Percentiles rank a stretch among this genome's conserved stretches.
These are phyloP conservation scores for Pyrus pyrifolia DNA, from an alignment of 306 rosid species.

Conservation along the genomic window DNA sequence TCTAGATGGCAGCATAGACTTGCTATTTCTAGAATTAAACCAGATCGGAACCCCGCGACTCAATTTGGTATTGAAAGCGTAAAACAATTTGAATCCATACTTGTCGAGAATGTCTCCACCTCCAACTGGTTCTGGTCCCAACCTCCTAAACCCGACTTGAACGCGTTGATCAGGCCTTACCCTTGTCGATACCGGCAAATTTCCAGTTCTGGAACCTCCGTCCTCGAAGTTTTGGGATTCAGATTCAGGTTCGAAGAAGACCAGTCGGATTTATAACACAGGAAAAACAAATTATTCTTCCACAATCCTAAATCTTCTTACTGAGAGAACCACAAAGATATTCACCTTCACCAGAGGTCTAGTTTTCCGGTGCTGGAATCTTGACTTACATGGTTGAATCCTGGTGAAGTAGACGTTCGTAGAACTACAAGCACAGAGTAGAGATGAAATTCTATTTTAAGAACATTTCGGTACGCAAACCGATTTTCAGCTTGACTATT, in stretches of 20 bases:
- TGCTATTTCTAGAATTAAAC: conserved; percentile 60
- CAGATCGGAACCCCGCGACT: conserved; percentile 74
- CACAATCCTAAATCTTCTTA: too few relatives aligned
- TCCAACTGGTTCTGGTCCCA: conserved; percentile 89
- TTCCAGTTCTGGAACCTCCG: conserved; percentile 51
- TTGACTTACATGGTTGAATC: too few relatives aligned
- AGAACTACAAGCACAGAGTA: too few relatives aligned
- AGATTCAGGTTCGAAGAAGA: background rate
- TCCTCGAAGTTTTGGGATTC: conserved; percentile 19
- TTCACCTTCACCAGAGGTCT: too few relatives aligned
- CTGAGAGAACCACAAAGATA: too few relatives aligned
- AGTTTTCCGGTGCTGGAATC: too few relatives aligned
- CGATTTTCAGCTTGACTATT: too few relatives aligned
- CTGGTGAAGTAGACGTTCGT: too few relatives aligned
- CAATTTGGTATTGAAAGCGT: conserved; percentile 42
- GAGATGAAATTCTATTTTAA: too few relatives aligned
- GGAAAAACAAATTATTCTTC: too few relatives aligned
- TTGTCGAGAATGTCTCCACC: conserved; percentile 69
- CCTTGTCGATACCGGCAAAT: conserved; percentile 57
- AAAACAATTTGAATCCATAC: conserved; percentile 51
- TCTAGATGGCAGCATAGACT: conserved; percentile 53
- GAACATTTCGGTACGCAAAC: too few relatives aligned
- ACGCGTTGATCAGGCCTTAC: conserved; percentile 60
- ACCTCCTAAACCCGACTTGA: conserved; percentile 57
- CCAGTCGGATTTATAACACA: background rate